These are phyloP conservation scores for Solanum hybrid DNA, from an alignment of 305 asterid species.

Conservation along the genomic window DNA sequence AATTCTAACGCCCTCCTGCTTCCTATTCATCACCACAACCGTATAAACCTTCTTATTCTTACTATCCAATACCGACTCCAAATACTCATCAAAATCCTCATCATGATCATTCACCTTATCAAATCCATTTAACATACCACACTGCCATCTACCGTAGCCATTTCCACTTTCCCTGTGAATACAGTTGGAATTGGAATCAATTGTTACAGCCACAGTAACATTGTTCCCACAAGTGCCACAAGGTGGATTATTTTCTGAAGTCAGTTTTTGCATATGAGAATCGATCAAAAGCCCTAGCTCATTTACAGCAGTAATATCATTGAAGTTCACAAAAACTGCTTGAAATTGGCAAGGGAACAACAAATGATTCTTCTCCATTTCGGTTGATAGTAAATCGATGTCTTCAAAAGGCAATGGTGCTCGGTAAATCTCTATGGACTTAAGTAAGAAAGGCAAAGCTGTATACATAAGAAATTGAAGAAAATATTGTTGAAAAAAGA, in stretches of 20 bases:
- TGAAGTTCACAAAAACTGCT: constrained; percentile 46
- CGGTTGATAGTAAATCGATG: constrained; percentile 53
- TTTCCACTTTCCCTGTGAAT: constrained; percentile 10
- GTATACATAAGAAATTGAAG: constrained; percentile 1
- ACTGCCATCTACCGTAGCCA: constrained; percentile 34
- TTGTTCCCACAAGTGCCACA: constrained; percentile 56
- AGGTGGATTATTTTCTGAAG: constrained; percentile 20
- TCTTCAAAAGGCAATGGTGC: constrained; percentile 85
- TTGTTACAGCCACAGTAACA: constrained; percentile 43
- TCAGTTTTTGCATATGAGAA: constrained; percentile 41
- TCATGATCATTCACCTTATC: constrained; percentile 21
- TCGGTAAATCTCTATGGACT: constrained; percentile 81
- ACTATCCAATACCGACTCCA: constrained; percentile 35
- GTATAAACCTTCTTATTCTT: constrained; percentile 44
- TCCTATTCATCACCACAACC: constrained; percentile 50
- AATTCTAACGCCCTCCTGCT: constrained; percentile 38
- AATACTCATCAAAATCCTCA: constrained; percentile 50
- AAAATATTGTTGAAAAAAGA: not conserved
- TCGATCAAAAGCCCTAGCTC: constrained; percentile 42
- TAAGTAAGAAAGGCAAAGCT: constrained; percentile 66
- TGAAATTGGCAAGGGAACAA: constrained; percentile 66
- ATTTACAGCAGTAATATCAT: constrained; percentile 16
- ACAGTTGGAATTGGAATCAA: constrained; percentile 44
- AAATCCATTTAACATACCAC: constrained; percentile 43
- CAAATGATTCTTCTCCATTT: constrained; percentile 47